A percentile compares a stretch with the other conserved stretches of the same genome.
These are phyloP conservation scores for Catharanthus roseus DNA, from an alignment of 257 asterid species.

Conservation along the genomic window DNA sequence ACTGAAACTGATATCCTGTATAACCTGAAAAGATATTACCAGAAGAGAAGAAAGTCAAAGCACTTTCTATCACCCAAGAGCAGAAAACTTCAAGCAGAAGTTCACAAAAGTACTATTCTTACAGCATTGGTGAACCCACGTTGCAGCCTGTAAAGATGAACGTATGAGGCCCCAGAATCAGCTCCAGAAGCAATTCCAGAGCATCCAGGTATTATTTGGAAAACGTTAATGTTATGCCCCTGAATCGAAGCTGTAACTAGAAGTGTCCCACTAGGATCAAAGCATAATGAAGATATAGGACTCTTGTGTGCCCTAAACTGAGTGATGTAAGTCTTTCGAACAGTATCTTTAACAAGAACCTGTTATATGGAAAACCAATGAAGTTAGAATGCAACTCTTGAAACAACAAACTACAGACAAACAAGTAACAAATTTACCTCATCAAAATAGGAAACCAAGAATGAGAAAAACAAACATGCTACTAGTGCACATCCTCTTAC, in stretches of 20 bases:
- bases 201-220: constrained; percentile 50
- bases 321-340: constrained; percentile 56
- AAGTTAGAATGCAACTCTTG: background rate
- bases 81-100: constrained; percentile 9
- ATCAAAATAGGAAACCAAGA: background rate
- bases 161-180: constrained; percentile 43
- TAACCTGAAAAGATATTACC: constrained; percentile 48
- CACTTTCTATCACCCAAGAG: background rate
- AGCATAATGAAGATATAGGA: constrained; percentile 55
- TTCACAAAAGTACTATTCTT: constrained; percentile 23
- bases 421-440: background rate
- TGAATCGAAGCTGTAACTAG: constrained; percentile 87
- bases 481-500: background rate
- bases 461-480: background rate
- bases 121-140: constrained; percentile 93
- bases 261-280: constrained; percentile 45
- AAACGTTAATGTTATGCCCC: constrained; percentile 89
- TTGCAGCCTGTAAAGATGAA: constrained; percentile 76
- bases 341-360: constrained; percentile 86
- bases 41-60: constrained; percentile 8
- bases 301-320: constrained; percentile 92
- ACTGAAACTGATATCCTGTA: constrained; percentile 90
- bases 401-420: background rate
- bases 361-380: constrained; percentile 21
- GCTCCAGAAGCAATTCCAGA: constrained; percentile 21